Evolutionary conservation across 257 asterid genomes (phyloP).

Genomic region (Primulina eburnea): DNA sequence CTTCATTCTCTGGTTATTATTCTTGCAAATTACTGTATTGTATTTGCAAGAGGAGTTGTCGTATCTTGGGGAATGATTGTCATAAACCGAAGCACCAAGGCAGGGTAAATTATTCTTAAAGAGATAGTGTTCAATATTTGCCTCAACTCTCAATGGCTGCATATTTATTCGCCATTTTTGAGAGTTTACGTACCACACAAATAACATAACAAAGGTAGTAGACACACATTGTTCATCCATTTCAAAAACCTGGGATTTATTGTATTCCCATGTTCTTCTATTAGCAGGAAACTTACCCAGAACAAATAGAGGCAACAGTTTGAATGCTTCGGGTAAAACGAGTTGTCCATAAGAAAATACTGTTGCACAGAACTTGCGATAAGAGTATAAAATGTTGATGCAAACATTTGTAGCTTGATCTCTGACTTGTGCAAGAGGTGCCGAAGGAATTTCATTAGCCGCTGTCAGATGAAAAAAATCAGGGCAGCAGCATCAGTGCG

Average conservation of each 20-base stretch:
- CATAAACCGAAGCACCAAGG: too few relatives aligned
- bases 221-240: not conserved
- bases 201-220: not conserved
- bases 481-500: not conserved
- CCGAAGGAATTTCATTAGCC: constrained; percentile 61
- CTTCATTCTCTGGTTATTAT: too few relatives aligned
- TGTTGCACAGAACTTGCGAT: constrained; percentile 94
- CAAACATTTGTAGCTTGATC: constrained; percentile 53
- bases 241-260: constrained; percentile 30
- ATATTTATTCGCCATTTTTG: too few relatives aligned
- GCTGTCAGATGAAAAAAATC: constrained; percentile 32
- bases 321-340: constrained; percentile 58
- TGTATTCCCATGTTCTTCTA: too few relatives aligned
- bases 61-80: too few relatives aligned
- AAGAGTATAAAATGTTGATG: constrained; percentile 83
- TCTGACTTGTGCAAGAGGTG: constrained; percentile 39
- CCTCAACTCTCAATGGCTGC: too few relatives aligned
- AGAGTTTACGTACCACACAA: too few relatives aligned
- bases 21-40: too few relatives aligned
- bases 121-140: too few relatives aligned
- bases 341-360: constrained; percentile 93
- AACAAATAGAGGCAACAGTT: constrained; percentile 47
- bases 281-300: too few relatives aligned
- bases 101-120: too few relatives aligned
- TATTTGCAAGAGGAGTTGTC: too few relatives aligned